A percentile compares a stretch with the other conserved stretches of the same genome.
phyloP scores from a whole-genome alignment of 179 eudicot species.

The Camellia oleifera region DNA sequence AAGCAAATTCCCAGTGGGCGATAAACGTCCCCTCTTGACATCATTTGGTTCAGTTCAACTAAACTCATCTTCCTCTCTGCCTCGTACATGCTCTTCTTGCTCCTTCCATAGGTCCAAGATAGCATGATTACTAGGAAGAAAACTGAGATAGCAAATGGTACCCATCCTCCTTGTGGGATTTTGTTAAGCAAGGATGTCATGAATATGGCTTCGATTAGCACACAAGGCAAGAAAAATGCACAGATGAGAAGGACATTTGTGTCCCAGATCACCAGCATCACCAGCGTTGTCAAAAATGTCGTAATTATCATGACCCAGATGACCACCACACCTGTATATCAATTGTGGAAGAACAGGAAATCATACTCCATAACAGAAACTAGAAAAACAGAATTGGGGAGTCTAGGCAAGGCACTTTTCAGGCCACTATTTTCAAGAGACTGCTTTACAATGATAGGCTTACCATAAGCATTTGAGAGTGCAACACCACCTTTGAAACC shows the following conservation, averaged over 20 bases:
- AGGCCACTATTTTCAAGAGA: too few species aligned
- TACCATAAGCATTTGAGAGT: slow-evolving; percentile 18
- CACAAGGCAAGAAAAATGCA: slow-evolving; percentile 12
- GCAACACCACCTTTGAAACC: slow-evolving; percentile 16
- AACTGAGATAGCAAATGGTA: slow-evolving; percentile 15
- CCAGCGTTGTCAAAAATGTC: slow-evolving; percentile 16
- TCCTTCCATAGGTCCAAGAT: slow-evolving; percentile 20
- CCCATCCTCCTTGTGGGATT: slow-evolving; percentile 26
- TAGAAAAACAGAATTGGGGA: not conserved
- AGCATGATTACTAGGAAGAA: slow-evolving; percentile 14
- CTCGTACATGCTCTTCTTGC: slow-evolving; percentile 13
- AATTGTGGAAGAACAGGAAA: not conserved
- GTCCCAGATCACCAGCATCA: slow-evolving; percentile 22
- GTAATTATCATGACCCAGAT: slow-evolving; percentile 24
- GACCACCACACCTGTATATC: slow-evolving; percentile 17
- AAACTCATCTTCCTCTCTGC: slow-evolving; percentile 16
- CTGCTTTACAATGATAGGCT: not conserved
- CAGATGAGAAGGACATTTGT: slow-evolving; percentile 17
- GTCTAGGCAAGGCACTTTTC: too few species aligned
- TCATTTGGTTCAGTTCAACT: slow-evolving; percentile 5
- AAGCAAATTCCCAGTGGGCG: slow-evolving; percentile 19
- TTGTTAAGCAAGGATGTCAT: slow-evolving; percentile 17
- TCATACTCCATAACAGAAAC: too few species aligned
- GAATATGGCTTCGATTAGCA: slow-evolving; percentile 1
- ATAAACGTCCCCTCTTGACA: not conserved